These are phyloP conservation scores for Adansonia rubrostipa DNA, from an alignment of 441 rosid genomes.

Conservation along the genomic window DNA sequence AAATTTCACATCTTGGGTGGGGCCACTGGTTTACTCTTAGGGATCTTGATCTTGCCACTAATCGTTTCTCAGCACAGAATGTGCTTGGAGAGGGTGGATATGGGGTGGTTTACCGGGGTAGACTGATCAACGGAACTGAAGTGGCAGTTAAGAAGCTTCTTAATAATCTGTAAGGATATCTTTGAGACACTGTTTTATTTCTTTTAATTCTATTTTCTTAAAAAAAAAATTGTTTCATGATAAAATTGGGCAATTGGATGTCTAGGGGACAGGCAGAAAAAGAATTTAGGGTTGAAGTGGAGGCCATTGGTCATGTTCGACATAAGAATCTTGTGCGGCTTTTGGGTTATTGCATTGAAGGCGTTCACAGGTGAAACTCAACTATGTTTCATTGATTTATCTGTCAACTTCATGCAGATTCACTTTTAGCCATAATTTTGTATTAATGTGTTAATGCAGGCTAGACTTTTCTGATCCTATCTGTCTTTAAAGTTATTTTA, in stretches of 20 bases:
- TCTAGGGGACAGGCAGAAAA: slow-evolving; percentile 93
- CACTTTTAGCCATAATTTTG: not conserved
- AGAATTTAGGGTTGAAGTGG: slow-evolving; percentile 91
- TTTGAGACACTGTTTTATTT: slow-evolving; percentile 16
- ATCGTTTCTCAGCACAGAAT: slow-evolving; percentile 75
- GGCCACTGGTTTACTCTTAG: slow-evolving; percentile 99
- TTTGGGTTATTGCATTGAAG: slow-evolving; percentile 87
- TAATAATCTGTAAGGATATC: slow-evolving; percentile 77
- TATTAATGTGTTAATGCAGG: not conserved
- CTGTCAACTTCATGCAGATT: not conserved
- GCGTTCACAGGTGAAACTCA: slow-evolving; percentile 72
- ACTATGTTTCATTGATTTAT: slow-evolving; percentile 16
- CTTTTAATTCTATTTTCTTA: slow-evolving; percentile 6
- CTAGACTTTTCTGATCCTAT: slow-evolving; percentile 4
- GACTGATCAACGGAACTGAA: slow-evolving; percentile 80
- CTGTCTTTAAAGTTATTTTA: not conserved
- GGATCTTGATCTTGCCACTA: slow-evolving; percentile 94
- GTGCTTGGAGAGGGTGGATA: slow-evolving; percentile 98
- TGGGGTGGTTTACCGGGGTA: slow-evolving; percentile 90
- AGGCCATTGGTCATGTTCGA: slow-evolving; percentile 95
- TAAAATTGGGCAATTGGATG: slow-evolving; percentile 23
- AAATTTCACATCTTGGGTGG: slow-evolving; percentile 95
- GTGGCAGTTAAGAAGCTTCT: slow-evolving; percentile 98
- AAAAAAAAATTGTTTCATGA: not conserved
- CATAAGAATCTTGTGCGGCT: slow-evolving; percentile 96